Conservation (phyloP, 129 eudicot species). For the Flaveria sonorensis region DNA sequence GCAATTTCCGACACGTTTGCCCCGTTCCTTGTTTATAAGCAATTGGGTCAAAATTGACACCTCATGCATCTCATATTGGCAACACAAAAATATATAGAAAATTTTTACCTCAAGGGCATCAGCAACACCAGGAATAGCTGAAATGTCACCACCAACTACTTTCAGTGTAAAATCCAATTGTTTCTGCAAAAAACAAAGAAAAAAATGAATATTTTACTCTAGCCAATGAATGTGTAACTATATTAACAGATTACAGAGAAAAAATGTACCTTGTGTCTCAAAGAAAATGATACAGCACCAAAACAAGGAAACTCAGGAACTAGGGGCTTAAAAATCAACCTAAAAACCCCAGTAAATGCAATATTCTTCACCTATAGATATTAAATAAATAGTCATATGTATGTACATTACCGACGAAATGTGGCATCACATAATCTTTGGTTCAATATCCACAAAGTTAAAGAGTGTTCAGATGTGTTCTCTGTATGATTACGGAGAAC, state of each 20-base stretch:
- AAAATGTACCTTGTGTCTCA: constrained; percentile 72
- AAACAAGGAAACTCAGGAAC: constrained; percentile 94
- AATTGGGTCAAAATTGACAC: background rate
- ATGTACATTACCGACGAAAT: background rate
- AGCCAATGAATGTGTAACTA: constrained; percentile 2
- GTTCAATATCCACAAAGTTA: background rate
- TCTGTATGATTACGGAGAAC: background rate
- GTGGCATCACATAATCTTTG: background rate
- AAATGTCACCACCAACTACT: constrained; percentile 90
- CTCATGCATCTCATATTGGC: constrained; percentile 22
- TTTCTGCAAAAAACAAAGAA: constrained; percentile 54
- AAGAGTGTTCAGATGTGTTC: background rate
- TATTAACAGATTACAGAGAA: constrained; percentile 8
- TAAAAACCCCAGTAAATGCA: constrained; percentile 88
- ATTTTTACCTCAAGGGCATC: constrained; percentile 85
- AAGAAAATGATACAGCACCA: constrained; percentile 86
- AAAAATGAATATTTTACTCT: background rate
- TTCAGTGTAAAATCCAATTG: constrained; percentile 87
- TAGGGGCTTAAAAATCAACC: constrained; percentile 89
- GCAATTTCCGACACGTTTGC: background rate
- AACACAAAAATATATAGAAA: background rate
- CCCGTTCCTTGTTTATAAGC: background rate
- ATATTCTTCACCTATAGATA: constrained; percentile 76
- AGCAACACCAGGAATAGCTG: constrained; percentile 88
- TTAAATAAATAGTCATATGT: constrained; percentile 17